Evolutionary conservation across 2,329 filamentous ascomycete genomes (phyloP).

Genomic region (Davidsoniella virescens): DNA sequence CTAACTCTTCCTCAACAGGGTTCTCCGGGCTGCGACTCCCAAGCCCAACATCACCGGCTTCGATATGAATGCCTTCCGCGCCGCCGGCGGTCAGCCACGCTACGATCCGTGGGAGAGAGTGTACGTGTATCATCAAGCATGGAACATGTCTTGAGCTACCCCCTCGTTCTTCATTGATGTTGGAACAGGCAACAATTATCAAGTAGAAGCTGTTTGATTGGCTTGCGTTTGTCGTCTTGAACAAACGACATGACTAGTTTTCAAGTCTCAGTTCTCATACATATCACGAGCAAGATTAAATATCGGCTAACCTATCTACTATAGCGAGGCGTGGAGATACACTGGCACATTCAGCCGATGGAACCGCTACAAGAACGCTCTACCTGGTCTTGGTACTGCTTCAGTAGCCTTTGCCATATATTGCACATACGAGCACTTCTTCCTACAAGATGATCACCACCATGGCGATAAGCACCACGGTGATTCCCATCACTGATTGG

Average conservation of each 20-base stretch:
- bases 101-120: slow-evolving; percentile 52
- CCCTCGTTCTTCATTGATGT: too few relatives aligned
- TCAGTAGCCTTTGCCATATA: slow-evolving; percentile 82
- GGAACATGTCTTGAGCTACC: too few relatives aligned
- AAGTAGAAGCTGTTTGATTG: too few relatives aligned
- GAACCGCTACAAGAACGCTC: slow-evolving; percentile 74
- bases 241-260: too few relatives aligned
- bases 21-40: slow-evolving; percentile 34
- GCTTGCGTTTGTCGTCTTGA: too few relatives aligned
- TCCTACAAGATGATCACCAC: slow-evolving; percentile 58
- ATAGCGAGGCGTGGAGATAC: slow-evolving; percentile 90
- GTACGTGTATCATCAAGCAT: slow-evolving; percentile 27
- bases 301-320: neutral
- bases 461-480: slow-evolving; percentile 34
- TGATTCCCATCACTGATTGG: slow-evolving; percentile 38
- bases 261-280: neutral
- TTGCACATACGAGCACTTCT: slow-evolving; percentile 77
- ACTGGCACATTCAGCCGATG: slow-evolving; percentile 70
- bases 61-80: slow-evolving; percentile 65
- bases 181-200: too few relatives aligned
- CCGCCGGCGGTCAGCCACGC: slow-evolving; percentile 44
- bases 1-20: slow-evolving; percentile 17
- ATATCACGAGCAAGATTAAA: too few relatives aligned
- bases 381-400: slow-evolving; percentile 86
- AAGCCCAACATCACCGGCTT: slow-evolving; percentile 82